phyloP scores from a whole-genome alignment of 1,284 basidiomycete species.

The Melampsora larici-populina region DNA sequence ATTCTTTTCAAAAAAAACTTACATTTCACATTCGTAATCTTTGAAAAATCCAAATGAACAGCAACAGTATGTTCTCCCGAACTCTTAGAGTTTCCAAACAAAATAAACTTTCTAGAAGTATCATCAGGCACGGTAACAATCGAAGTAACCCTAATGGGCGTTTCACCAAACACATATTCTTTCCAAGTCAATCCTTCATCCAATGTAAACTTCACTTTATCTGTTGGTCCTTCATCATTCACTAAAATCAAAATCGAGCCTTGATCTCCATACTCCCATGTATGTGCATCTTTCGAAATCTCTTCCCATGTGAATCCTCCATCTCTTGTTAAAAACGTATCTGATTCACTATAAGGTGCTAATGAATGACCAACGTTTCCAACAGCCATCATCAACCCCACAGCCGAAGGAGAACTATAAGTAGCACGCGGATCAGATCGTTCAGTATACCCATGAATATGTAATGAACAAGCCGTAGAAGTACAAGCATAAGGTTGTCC shows the following conservation, averaged over 20 bases:
- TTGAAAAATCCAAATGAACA: slow-evolving; percentile 84
- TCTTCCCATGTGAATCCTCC: slow-evolving; percentile 98
- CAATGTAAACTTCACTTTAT: slow-evolving; percentile 80
- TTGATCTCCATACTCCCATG: slow-evolving; percentile 98
- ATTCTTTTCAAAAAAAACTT: slow-evolving; percentile 52
- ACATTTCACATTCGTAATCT: slow-evolving; percentile 73
- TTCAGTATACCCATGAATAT: slow-evolving; percentile 94
- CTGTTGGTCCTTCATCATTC: slow-evolving; percentile 89
- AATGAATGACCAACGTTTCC: slow-evolving; percentile 91
- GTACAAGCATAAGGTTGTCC: slow-evolving; percentile 72
- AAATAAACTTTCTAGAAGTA: slow-evolving; percentile 83
- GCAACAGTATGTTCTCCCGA: slow-evolving; percentile 62
- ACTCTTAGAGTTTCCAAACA: slow-evolving; percentile 68
- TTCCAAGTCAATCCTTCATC: slow-evolving; percentile 85
- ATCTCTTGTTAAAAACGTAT: slow-evolving; percentile 94
- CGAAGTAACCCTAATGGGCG: slow-evolving; percentile 65
- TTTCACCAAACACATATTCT: slow-evolving; percentile 79
- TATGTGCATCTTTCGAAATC: slow-evolving; percentile 93
- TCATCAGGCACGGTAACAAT: slow-evolving; percentile 88
- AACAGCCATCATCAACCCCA: slow-evolving; percentile 90
- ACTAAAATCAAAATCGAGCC: slow-evolving; percentile 88
- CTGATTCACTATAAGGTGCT: slow-evolving; percentile 75
- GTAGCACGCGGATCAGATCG: slow-evolving; percentile 83
- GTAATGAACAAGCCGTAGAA: slow-evolving; percentile 72
- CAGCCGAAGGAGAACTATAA: slow-evolving; percentile 83